Evolutionary conservation across 306 rosid species (phyloP), one percentile per base, ranked within the genome.

Genomic region (Quercus mongolica): DNA sequence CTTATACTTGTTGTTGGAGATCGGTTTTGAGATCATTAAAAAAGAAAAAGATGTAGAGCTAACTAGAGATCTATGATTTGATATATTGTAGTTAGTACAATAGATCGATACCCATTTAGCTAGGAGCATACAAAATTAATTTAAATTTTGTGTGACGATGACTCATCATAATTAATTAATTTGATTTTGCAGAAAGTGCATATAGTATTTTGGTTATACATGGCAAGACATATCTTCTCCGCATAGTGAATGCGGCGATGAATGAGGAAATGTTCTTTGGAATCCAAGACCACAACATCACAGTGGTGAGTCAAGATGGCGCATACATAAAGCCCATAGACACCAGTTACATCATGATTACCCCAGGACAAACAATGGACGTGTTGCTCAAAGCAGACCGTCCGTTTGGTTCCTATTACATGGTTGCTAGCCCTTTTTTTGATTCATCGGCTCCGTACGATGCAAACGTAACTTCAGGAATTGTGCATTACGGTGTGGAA

Each of bases 281-380:
- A 18, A 56, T 84, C 6, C 84, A 84, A 20, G 57, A 65, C 6
- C 87, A 84, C 59, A 72, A 9, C 51, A 57, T 84, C 54, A 80
- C 78, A 1, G 84, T 84, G 0, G 84, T 84, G 0, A 51, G 56
- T 6, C 78, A 56, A 64, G 87, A 84, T 19, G 87, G 69, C 0
- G 20, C 79, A 19, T 84, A 84, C 79, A 21, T 76, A 25, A 80
- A 76, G 65, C 87, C 87, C 0, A 28, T 80, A 18, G 76, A 51
- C 30, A 65, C 82, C 17, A 3, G 31, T 1, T 84, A 76, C 54
- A 80, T 84, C 33, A 65, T 80, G 81, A 84, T 76, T 28, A 31
- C 84, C 18, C 87, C 87, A 0, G 87, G 87, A 38, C 84, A 84
- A 65, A 84, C 87, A 19, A 72, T 84, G 79, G 87, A 84, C 21